Conservation (phyloP, 768 basidiomycete species). For the Leccinum uliginosum region DNA sequence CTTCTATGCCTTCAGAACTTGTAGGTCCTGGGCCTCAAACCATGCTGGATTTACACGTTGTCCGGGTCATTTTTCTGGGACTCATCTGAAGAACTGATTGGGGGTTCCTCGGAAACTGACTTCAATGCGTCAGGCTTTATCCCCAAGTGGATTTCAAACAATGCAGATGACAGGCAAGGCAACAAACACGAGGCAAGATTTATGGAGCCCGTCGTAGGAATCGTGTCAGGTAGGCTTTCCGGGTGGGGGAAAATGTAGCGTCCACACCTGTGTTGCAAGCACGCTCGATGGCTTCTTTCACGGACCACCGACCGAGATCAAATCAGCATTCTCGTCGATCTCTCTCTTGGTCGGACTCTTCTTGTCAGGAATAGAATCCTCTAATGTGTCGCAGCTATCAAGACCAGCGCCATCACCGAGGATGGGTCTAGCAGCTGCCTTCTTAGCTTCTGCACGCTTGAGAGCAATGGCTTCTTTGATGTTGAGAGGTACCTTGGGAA, state of each 20-base stretch:
- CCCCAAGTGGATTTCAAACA: constrained; percentile 79
- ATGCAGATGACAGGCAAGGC: constrained; percentile 66
- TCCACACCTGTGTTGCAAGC: constrained; percentile 70
- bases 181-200: constrained; percentile 74
- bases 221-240: constrained; percentile 45
- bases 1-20: constrained; percentile 71
- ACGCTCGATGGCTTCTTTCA: constrained; percentile 73
- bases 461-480: constrained; percentile 78
- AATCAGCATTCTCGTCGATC: constrained; percentile 46
- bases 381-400: constrained; percentile 40
- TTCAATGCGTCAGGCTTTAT: constrained; percentile 67
- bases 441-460: constrained; percentile 75
- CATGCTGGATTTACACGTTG: constrained; percentile 53
- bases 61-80: constrained; percentile 35
- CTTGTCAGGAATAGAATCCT: constrained; percentile 42
- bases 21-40: constrained; percentile 80
- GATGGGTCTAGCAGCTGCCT: constrained; percentile 33
- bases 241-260: constrained; percentile 29
- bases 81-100: constrained; percentile 37
- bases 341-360: constrained; percentile 28
- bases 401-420: constrained; percentile 24
- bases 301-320: constrained; percentile 55
- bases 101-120: constrained; percentile 59
- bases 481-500: constrained; percentile 39
- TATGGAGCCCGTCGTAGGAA: constrained; percentile 53